Base-by-base conservation (phyloP, 257 asterid genomes). In the Nicotiana knightiana region DNA sequence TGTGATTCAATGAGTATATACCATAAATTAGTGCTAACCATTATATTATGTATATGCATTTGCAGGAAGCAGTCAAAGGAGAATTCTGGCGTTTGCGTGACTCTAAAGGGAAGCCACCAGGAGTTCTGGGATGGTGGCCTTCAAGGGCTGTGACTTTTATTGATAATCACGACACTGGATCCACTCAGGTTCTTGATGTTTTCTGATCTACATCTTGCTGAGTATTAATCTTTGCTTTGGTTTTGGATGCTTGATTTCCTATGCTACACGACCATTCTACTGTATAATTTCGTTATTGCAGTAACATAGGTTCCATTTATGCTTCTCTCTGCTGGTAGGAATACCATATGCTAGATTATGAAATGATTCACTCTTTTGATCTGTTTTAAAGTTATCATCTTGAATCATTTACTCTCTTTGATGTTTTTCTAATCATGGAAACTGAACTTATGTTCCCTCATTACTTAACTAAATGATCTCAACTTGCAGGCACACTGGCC, bases 121-220 rank as follows among this genome's bases (percentile, higher is more conserved):
- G 99, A 81, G 96, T 93, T 53, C 75, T 94, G 89, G 99, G 99
- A 83, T 92, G 91, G 99, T 96, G 98, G 97, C 91, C 98, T 81
- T 94, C 99, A 79, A 92, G 98, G 85, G 92, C 97, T 17, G 97
- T 93, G 67, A 94, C 97, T 5, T 96, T 96, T 87, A 91, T 96
- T 67, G 99, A 96, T 83, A 96, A 94, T 84, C 99, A 96, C 68
- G 99, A 96, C 87, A 94, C 99, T 18, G 99, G 98, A 43, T 96
- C 98, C 21, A 94, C 97, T 85, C 99, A 96, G 99, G 99, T 95
- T 35, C 67, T 15, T 65, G 30, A 63, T 79, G 73, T 35, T 65
- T 24, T 65, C 68, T 28, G 62, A 46, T 59, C 51, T 35, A 4
- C 37, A 30, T 30, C 24, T 37, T 55, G 33, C 24, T 79, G 71